phyloP scores from a whole-genome alignment of 108 stramenopile genomes.

The Schizochytrium sp. region DNA sequence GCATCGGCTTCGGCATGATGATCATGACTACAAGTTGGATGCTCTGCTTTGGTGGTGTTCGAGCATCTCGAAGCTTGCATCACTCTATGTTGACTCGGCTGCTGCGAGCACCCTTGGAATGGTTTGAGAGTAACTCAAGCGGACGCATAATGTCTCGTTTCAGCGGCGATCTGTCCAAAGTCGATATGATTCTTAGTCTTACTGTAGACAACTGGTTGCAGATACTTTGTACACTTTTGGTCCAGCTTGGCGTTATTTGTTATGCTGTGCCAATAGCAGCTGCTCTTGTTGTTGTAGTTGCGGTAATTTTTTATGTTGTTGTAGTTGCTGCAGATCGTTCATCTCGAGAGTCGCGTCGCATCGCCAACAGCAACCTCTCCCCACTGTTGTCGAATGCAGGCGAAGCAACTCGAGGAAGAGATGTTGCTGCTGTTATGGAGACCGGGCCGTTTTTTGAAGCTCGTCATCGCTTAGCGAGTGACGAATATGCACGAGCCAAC shows the following conservation, averaged over 20 bases:
- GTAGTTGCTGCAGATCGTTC: slow-evolving; percentile 71
- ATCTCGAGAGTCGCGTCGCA: slow-evolving; percentile 27
- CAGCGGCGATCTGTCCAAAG: slow-evolving; percentile 37
- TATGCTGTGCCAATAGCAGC: slow-evolving; percentile 78
- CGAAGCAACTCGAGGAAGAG: slow-evolving; percentile 27
- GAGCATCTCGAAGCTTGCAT: slow-evolving; percentile 83
- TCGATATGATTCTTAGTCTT: slow-evolving; percentile 14
- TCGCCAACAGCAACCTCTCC: slow-evolving; percentile 46
- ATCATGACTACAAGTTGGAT: neutral
- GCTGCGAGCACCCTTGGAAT: slow-evolving; percentile 84
- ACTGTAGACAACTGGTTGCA: slow-evolving; percentile 85
- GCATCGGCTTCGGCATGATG: slow-evolving; percentile 61
- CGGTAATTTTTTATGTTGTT: slow-evolving; percentile 82
- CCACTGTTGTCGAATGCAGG: slow-evolving; percentile 12
- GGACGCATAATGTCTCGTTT: slow-evolving; percentile 88
- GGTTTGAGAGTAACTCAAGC: slow-evolving; percentile 91
- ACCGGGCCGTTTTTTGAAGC: slow-evolving; percentile 28
- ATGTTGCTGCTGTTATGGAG: slow-evolving; percentile 24
- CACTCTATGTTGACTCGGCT: slow-evolving; percentile 83
- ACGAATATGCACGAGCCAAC: slow-evolving; percentile 54
- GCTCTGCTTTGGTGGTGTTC: slow-evolving; percentile 62
- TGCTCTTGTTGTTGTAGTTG: slow-evolving; percentile 80
- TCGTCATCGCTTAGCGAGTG: slow-evolving; percentile 10
- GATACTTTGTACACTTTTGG: slow-evolving; percentile 72
- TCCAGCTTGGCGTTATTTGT: slow-evolving; percentile 80